Base-by-base conservation (phyloP, 1,139 yeast species). In the Yamadazyma friedrichii region DNA sequence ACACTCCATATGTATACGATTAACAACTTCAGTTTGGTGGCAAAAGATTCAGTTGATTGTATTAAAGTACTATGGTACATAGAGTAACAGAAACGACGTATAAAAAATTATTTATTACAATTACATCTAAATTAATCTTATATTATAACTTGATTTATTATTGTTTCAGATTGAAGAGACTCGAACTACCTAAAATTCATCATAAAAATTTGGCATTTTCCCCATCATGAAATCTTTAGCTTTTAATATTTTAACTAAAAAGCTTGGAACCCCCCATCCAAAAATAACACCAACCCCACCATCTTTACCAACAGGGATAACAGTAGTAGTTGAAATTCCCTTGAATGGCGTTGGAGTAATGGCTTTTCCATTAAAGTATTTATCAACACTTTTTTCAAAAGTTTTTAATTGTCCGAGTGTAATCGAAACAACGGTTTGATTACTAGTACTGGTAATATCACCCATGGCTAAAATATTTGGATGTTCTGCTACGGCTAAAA, bases 241-340 rank as follows among this genome's bases (percentile, higher is more conserved):
- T 48, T 67, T 70, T 16, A 58, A 6, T 8, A 47, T n/a, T 44
- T 50, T 44, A 13, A 65, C 62, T 9, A 64, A 12, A 42, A 67
- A 65, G 35, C 43, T 59, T 2, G 74, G 73, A 9, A 58, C 40
- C 3, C 44, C 29, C 49, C 54, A 58, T 4, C 70, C 72, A 43
- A 51, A 61, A 0, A 54, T 24, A 8, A 52, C 36, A 12, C 70
- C 73, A 37, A 67, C 65, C 17, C 74, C 75, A 16, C 70, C 70
- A 2, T 53, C 47, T 45, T 54, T 59, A 4, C 70, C 64, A 36
- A 68, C 56, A 10, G 75, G 74, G 10, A 66, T 58, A 1, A 64
- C 11, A 10, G 53, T 38, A 1, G 51, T 50, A 4, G 45, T 40
- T 6, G 28, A 16, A 33, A 15, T 9, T 8, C 48, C 31, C 20